Conservation (phyloP, 768 basidiomycete species). For the Clathrus columnatus region DNA sequence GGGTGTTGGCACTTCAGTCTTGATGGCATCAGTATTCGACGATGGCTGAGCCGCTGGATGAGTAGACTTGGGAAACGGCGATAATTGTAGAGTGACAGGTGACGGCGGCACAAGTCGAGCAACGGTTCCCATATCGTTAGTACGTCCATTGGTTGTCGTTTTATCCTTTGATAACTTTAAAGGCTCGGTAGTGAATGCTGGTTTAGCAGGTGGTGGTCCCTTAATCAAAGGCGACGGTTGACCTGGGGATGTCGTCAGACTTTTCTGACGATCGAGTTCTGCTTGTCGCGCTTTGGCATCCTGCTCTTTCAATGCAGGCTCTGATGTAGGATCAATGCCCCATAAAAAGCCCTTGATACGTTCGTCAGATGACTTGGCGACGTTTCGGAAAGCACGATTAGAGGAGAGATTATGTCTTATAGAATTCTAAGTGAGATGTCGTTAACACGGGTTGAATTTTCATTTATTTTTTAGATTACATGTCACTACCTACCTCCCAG, state of each 20-base stretch:
- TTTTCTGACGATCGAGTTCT: conserved; percentile 3
- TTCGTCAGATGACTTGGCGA: conserved; percentile 77
- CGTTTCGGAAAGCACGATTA: conserved; percentile 83
- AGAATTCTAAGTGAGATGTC: conserved; percentile 71
- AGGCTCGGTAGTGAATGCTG: conserved; percentile 3
- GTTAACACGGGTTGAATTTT: neutral
- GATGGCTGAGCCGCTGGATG: neutral
- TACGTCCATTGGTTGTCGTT: neutral
- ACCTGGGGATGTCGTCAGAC: neutral
- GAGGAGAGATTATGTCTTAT: conserved; percentile 94
- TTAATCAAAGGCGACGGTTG: neutral
- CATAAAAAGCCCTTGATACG: conserved; percentile 90
- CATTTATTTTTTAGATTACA: conserved; percentile 8
- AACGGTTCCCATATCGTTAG: neutral
- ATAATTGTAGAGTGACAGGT: neutral
- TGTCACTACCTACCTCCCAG: conserved; percentile 68
- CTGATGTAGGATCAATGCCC: conserved; percentile 73
- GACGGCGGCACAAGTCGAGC: too few relatives aligned
- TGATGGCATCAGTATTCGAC: conserved; percentile 9
- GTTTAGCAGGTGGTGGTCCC: conserved; percentile 5
- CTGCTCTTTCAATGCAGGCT: conserved; percentile 62
- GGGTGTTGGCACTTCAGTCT: conserved; percentile 11
- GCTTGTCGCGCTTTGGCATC: conserved; percentile 39
- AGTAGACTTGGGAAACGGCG: neutral
- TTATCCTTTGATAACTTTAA: neutral